Conservation (phyloP, 148 eudicot species). For the Fagopyrum homotropicum region DNA sequence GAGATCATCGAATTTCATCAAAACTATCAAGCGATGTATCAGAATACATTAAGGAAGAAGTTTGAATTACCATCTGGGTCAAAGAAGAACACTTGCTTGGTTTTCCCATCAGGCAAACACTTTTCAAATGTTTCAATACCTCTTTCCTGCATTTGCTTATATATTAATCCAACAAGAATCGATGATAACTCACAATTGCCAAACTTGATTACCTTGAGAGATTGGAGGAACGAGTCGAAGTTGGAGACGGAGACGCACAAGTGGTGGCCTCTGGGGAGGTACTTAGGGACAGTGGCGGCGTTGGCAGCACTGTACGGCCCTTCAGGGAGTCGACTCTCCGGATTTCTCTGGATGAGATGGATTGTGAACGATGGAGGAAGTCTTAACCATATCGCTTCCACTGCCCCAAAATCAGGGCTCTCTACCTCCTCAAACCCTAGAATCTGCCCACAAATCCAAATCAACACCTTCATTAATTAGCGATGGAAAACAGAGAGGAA, state of each 20-base stretch:
- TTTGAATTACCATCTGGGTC: conserved; percentile 69
- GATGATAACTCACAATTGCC: no score
- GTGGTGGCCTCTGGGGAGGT: conserved; percentile 75
- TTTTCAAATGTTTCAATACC: conserved; percentile 64
- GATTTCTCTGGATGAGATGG: conserved; percentile 79
- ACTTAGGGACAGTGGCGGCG: conserved; percentile 42
- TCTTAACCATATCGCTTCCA: conserved; percentile 69
- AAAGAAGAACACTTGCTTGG: conserved; percentile 87
- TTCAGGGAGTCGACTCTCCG: conserved; percentile 56
- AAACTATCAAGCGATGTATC: background rate
- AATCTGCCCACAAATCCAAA: conserved; percentile 27
- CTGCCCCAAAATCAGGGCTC: conserved; percentile 51
- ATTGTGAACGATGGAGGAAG: conserved; percentile 50
- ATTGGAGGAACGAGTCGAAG: conserved; percentile 59
- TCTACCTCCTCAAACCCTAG: conserved; percentile 86
- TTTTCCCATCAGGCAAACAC: conserved; percentile 66
- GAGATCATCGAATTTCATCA: background rate
- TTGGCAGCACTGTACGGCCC: conserved; percentile 62
- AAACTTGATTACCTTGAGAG: conserved; percentile 46
- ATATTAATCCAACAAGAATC: no score
- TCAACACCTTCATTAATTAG: background rate
- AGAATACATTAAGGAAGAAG: background rate
- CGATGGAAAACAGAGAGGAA: background rate
- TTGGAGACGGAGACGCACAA: conserved; percentile 54
- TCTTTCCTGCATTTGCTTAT: conserved; percentile 43